Evolutionary conservation across 2,329 filamentous ascomycete species (phyloP).

Genomic region (Fusarium temperatum): DNA sequence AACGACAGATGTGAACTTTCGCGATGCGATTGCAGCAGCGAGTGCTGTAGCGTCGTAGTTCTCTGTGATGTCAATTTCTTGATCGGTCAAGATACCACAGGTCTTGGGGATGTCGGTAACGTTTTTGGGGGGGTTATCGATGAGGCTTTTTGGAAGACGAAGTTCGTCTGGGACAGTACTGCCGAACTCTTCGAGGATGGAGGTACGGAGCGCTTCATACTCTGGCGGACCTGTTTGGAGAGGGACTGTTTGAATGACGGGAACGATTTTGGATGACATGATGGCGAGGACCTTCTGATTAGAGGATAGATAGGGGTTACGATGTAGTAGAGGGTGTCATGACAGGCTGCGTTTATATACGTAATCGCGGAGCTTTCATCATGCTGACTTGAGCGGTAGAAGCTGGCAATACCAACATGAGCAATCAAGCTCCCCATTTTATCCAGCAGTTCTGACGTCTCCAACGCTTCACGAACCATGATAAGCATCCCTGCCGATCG

Average conservation of each 20-base stretch:
- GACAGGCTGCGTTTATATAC: background rate
- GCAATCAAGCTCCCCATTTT: background rate
- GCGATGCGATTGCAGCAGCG: conserved; percentile 49
- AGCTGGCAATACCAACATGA: background rate
- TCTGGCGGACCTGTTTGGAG: background rate
- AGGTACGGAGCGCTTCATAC: background rate
- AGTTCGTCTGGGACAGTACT: background rate
- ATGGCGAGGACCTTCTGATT: background rate
- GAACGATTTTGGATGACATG: background rate
- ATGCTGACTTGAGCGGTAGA: background rate
- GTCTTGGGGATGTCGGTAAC: conserved; percentile 9
- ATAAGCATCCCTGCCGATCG: background rate
- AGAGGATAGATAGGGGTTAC: background rate
- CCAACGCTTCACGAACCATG: background rate
- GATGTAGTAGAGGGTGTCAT: background rate
- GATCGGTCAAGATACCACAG: conserved; percentile 54
- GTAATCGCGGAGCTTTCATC: background rate
- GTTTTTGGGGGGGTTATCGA: conserved; percentile 24
- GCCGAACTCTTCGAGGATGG: background rate
- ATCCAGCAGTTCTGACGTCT: background rate
- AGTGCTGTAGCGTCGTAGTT: conserved; percentile 54
- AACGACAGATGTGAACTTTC: conserved; percentile 49
- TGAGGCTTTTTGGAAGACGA: background rate
- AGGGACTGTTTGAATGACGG: background rate
- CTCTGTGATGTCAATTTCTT: conserved; percentile 60